These are phyloP conservation scores for Fusarium sp. DNA, from an alignment of 2,329 filamentous ascomycete species.

Conservation along the genomic window DNA sequence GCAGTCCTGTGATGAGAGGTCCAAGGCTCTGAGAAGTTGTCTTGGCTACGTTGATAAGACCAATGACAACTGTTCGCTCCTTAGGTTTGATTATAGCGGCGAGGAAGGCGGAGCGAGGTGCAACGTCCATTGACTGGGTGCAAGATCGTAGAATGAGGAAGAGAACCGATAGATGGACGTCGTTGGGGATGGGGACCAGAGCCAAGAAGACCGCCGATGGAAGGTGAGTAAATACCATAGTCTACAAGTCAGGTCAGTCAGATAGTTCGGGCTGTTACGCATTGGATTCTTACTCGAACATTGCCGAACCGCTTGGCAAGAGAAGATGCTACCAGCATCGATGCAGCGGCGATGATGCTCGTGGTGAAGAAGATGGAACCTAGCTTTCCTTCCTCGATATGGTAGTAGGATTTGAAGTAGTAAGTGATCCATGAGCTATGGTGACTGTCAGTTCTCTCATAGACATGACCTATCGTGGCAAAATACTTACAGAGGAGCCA, in stretches of 20 bases:
- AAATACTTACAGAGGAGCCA: slow-evolving; percentile 67
- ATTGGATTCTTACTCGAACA: slow-evolving; percentile 62
- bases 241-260: slow-evolving; percentile 50
- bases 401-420: slow-evolving; percentile 61
- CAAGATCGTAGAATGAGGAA: slow-evolving; percentile 71
- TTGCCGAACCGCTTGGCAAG: slow-evolving; percentile 67
- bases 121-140: slow-evolving; percentile 74
- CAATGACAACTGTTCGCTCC: slow-evolving; percentile 78
- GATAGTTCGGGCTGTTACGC: accelerated
- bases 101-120: slow-evolving; percentile 75
- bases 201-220: slow-evolving; percentile 73
- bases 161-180: slow-evolving; percentile 62
- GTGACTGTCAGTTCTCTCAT: slow-evolving; percentile 25
- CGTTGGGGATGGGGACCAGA: slow-evolving; percentile 67
- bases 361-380: slow-evolving; percentile 66
- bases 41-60: slow-evolving; percentile 74
- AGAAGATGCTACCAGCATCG: slow-evolving; percentile 63
- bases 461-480: slow-evolving; percentile 22
- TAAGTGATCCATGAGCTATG: slow-evolving; percentile 66
- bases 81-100: slow-evolving; percentile 69
- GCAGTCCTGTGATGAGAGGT: slow-evolving; percentile 69
- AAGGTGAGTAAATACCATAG: slow-evolving; percentile 80
- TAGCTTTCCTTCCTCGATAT: slow-evolving; percentile 58
- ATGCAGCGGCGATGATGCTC: slow-evolving; percentile 60
- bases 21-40: slow-evolving; percentile 70